phyloP scores from a whole-genome alignment of 2,329 filamentous ascomycete genomes.

The Claviceps sp. region DNA sequence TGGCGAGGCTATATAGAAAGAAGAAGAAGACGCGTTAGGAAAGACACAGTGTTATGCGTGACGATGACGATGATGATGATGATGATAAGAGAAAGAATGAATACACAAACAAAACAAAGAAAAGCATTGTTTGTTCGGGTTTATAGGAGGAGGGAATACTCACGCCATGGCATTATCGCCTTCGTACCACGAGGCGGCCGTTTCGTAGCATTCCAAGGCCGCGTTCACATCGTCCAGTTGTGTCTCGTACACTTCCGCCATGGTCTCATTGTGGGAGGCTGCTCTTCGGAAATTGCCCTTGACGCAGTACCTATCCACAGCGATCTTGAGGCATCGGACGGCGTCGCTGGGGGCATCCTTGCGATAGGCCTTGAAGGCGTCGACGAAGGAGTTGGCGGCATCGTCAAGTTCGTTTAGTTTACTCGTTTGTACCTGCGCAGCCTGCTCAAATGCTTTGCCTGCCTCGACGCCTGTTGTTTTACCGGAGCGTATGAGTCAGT shows the following conservation, averaged over 20 bases:
- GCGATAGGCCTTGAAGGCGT: conserved; percentile 91
- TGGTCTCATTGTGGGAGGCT: conserved; percentile 77
- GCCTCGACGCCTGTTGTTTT: conserved; percentile 58
- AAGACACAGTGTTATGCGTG: background rate
- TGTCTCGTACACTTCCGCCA: conserved; percentile 75
- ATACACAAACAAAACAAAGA: background rate
- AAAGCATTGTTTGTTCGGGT: too few species aligned
- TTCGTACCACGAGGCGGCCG: conserved; percentile 81
- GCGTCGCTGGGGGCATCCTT: conserved; percentile 76
- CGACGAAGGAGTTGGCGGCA: conserved; percentile 73
- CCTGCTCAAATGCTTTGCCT: conserved; percentile 73
- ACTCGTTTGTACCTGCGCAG: conserved; percentile 65
- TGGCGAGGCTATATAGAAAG: conserved; percentile 51
- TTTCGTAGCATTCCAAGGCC: conserved; percentile 73
- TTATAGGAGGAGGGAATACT: conserved; percentile 14
- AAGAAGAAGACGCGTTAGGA: background rate
- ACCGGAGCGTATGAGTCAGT: background rate
- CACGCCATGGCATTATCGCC: conserved; percentile 73
- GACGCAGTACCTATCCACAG: conserved; percentile 73
- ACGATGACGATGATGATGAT: background rate
- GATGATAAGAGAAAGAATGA: background rate
- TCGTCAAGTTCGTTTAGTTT: conserved; percentile 87
- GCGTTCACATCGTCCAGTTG: conserved; percentile 66
- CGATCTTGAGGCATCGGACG: conserved; percentile 62
- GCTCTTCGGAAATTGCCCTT: conserved; percentile 87